phyloP scores from a whole-genome alignment of 2,329 filamentous ascomycete genomes.

The Penicillium sp. region DNA sequence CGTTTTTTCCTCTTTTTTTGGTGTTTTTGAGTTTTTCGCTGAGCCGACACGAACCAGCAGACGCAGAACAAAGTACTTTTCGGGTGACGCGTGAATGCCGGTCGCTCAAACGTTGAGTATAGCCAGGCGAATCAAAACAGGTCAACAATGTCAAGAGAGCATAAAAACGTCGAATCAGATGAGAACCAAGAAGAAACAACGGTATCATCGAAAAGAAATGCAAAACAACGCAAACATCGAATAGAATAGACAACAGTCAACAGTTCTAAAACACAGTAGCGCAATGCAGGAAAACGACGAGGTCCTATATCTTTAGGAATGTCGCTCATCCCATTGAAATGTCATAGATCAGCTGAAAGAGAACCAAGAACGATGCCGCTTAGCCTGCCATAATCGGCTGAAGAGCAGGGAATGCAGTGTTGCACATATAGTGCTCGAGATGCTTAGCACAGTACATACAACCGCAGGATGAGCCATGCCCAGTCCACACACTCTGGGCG shows the following conservation, averaged over 20 bases:
- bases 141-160: constrained; percentile 23
- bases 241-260: constrained; percentile 6
- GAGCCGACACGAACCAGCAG: constrained; percentile 24
- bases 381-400: constrained; percentile 44
- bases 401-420: constrained; percentile 39
- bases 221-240: constrained; percentile 28
- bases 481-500: constrained; percentile 44
- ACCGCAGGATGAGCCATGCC: constrained; percentile 44
- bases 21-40: constrained; percentile 27
- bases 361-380: constrained; percentile 8
- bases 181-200: constrained; percentile 10
- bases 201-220: constrained; percentile 19
- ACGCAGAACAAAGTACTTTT: constrained; percentile 33
- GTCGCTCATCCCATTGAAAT: not conserved
- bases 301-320: constrained; percentile 1
- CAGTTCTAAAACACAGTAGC: constrained; percentile 22
- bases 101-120: constrained; percentile 30
- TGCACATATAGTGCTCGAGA: constrained; percentile 47
- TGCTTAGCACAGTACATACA: constrained; percentile 47
- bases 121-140: constrained; percentile 11
- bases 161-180: constrained; percentile 25
- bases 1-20: constrained; percentile 32
- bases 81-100: constrained; percentile 25
- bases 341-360: constrained; percentile 11
- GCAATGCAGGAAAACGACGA: constrained; percentile 11